phyloP scores from a whole-genome alignment of 306 rosid genomes.

The Bauhinia variegata region DNA sequence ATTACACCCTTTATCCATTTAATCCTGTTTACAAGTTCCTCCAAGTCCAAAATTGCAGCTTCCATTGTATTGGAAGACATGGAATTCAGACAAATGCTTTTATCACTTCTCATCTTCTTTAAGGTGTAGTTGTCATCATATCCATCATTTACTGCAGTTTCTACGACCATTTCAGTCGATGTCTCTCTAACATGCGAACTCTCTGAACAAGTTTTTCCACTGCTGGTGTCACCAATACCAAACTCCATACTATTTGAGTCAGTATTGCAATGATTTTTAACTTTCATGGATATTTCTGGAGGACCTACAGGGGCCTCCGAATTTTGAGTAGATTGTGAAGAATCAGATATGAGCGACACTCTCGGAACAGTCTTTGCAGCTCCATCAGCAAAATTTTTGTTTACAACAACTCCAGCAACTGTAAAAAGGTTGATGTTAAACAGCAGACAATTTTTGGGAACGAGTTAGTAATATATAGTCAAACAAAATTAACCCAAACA shows the following conservation, averaged over 20 bases:
- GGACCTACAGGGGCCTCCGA: slow-evolving; percentile 22
- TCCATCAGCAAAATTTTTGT: slow-evolving; percentile 28
- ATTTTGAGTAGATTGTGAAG: slow-evolving; percentile 32
- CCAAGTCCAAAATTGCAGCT: slow-evolving; percentile 72
- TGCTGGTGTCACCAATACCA: slow-evolving; percentile 20
- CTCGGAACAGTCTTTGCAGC: slow-evolving; percentile 26
- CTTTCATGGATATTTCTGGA: slow-evolving; percentile 5
- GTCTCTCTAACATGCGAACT: slow-evolving; percentile 34
- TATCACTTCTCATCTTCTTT: slow-evolving; percentile 48
- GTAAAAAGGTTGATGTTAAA: slow-evolving; percentile 12
- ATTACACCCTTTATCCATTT: slow-evolving; percentile 69
- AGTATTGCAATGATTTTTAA: slow-evolving; percentile 22
- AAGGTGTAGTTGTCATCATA: slow-evolving; percentile 34
- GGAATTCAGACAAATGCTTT: slow-evolving; percentile 46
- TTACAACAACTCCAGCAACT: slow-evolving; percentile 30
- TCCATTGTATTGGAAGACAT: slow-evolving; percentile 54
- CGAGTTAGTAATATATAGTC: background rate
- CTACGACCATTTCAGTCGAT: slow-evolving; percentile 36
- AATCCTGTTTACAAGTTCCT: slow-evolving; percentile 67
- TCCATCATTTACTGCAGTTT: slow-evolving; percentile 20
- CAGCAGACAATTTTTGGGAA: slow-evolving; percentile 7
- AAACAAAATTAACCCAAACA: slow-evolving; percentile 10
- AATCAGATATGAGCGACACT: slow-evolving; percentile 14
- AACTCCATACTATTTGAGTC: slow-evolving; percentile 25
- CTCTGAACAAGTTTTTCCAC: slow-evolving; percentile 36